Conservation (phyloP, 1,284 basidiomycete species). For the Leccinum pachyderme region DNA sequence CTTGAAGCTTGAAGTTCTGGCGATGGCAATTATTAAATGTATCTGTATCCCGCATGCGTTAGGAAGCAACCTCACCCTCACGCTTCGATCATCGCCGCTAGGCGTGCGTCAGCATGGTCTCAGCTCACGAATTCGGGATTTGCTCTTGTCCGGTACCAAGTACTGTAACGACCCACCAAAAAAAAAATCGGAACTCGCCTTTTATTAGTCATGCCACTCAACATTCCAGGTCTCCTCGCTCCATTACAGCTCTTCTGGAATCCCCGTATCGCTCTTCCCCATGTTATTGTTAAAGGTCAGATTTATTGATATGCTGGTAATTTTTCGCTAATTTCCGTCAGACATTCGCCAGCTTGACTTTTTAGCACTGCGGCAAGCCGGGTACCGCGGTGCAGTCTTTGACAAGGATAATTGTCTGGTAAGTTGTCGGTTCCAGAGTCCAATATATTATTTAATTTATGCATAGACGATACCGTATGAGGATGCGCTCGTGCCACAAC, state of each 20-base stretch:
- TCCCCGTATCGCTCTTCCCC: conserved; percentile 74
- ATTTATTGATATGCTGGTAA: neutral
- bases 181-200: no score
- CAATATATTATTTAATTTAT: neutral
- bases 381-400: conserved; percentile 86
- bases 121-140: no score
- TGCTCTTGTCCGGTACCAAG: no score
- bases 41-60: no score
- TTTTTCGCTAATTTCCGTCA: conserved; percentile 28
- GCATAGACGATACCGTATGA: conserved; percentile 71
- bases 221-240: conserved; percentile 74
- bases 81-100: no score
- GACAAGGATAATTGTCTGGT: conserved; percentile 99
- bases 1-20: no score
- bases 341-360: conserved; percentile 91
- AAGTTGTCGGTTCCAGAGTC: conserved; percentile 23
- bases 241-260: conserved; percentile 73
- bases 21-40: no score
- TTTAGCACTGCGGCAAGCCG: conserved; percentile 67
- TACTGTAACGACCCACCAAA: no score
- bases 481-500: conserved; percentile 72
- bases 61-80: no score
- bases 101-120: no score
- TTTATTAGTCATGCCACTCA: conserved; percentile 58
- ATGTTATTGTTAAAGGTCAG: conserved; percentile 71